Base-by-base conservation (phyloP, 2,329 filamentous ascomycete species). In the Verticillium dahliae region DNA sequence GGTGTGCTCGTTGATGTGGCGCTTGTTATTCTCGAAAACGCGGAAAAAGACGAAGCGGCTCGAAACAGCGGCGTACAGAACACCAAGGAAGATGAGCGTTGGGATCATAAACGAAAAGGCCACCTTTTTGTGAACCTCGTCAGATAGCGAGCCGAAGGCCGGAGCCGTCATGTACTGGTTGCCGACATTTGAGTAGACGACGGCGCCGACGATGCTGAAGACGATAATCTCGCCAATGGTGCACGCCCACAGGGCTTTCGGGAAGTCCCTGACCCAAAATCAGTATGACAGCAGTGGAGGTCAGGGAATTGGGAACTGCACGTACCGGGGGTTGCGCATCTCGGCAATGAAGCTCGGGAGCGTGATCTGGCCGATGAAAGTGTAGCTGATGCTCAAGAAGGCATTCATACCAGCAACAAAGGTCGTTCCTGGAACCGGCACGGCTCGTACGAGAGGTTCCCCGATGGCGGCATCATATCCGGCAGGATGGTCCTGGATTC, bases 41-140 rank as follows among this genome's bases (percentile, higher is more conserved):
- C 91, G 90, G 84, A 97, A 96, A 79, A 97, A 96, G 69, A 97
- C 80, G 77, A 97, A 97, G 35, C 93, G 89, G 1, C 90, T 90
- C 4, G 91, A 93, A 1, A 97, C 91, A 0, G 91, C 95, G 14
- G 93, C 92, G 72, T 97, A 97, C 18, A 97, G 76, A 0, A 96
- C 91, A 7, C 93, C 93, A 4, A 97, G 77, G 79, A 97, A 97
- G 71, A 97, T 92, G 66, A 97, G 83, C 0, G 93, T 97, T 0
- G 93, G 93, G 37, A 97, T 90, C 92, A 97, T 97, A 79, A 97
- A 96, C 13, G 90, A 92, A 75, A 96, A 97, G 0, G 91, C 85
- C 2, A 95, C 83, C 78, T 97, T 97, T 78, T 95, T 92, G 78
- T 89, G 95, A 7, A 52, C 45, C 1, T 89, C 80, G 56, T 90